phyloP scores from a whole-genome alignment of 768 basidiomycete genomes.

The Boletellus ananas region DNA sequence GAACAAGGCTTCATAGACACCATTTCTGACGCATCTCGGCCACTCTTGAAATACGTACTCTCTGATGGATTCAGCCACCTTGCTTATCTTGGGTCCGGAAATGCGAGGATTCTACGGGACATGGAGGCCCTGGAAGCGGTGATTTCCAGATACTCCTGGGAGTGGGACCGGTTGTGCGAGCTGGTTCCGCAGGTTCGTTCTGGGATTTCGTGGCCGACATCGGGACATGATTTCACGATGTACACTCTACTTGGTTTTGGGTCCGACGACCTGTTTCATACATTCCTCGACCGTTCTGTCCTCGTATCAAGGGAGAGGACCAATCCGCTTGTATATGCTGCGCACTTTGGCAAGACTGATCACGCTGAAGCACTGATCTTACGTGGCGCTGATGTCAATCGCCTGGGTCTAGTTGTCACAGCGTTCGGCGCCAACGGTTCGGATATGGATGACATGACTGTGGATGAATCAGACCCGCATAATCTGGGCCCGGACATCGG shows the following conservation, averaged over 20 bases:
- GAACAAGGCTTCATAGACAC: background rate
- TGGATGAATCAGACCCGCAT: background rate
- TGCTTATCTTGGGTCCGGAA: background rate
- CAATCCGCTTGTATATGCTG: slow-evolving; percentile 7
- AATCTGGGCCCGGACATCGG: background rate
- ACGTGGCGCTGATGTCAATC: background rate
- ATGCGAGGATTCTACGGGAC: background rate
- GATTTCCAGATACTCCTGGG: background rate
- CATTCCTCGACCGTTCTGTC: background rate
- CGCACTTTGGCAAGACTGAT: background rate
- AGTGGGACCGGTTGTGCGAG: slow-evolving; percentile 2
- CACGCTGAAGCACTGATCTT: slow-evolving; percentile 1
- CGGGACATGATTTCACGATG: background rate
- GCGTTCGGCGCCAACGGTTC: background rate
- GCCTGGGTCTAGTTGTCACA: background rate
- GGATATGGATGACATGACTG: background rate
- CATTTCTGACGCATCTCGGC: background rate
- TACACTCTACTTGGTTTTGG: slow-evolving; percentile 8
- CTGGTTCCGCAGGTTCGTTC: background rate
- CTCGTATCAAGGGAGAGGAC: background rate
- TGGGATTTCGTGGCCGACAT: slow-evolving; percentile 3
- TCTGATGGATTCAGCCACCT: background rate
- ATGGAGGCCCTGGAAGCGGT: background rate
- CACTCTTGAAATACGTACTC: slow-evolving; percentile 10
- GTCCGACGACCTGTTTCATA: background rate